phyloP scores from a whole-genome alignment of 805 yeast species.

The Yarrowia bubula region DNA sequence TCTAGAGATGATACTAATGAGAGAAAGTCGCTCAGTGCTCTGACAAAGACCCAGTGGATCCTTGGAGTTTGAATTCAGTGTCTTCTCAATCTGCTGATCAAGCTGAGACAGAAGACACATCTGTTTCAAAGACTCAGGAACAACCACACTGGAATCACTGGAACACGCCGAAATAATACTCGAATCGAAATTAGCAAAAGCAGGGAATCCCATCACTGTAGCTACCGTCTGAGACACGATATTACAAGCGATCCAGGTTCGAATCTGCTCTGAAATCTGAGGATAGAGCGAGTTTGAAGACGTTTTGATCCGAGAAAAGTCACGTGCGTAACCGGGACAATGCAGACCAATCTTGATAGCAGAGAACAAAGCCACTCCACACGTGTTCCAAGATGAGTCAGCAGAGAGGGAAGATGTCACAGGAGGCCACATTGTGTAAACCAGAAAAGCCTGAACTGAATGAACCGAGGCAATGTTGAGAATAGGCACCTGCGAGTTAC shows the following conservation, averaged over 20 bases:
- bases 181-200: slow-evolving; percentile 81
- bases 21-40: slow-evolving; percentile 68
- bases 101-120: slow-evolving; percentile 82
- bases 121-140: slow-evolving; percentile 63
- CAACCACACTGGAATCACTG: slow-evolving; percentile 45
- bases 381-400: slow-evolving; percentile 93
- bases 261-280: slow-evolving; percentile 66
- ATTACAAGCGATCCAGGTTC: slow-evolving; percentile 94
- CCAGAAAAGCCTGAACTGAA: slow-evolving; percentile 87
- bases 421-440: slow-evolving; percentile 95
- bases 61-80: slow-evolving; percentile 66
- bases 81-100: slow-evolving; percentile 79
- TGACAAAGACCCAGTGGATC: slow-evolving; percentile 66
- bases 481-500: slow-evolving; percentile 72
- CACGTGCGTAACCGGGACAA: slow-evolving; percentile 59
- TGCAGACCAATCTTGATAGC: slow-evolving; percentile 91
- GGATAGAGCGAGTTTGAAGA: slow-evolving; percentile 38
- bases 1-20: slow-evolving; percentile 64
- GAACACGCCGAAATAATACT: slow-evolving; percentile 56
- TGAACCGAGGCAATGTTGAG: slow-evolving; percentile 87
- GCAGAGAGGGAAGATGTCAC: slow-evolving; percentile 91
- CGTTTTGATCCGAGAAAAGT: slow-evolving; percentile 48
- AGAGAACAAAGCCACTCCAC: slow-evolving; percentile 88
- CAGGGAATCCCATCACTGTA: slow-evolving; percentile 91
- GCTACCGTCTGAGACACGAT: slow-evolving; percentile 87